Evolutionary conservation across 2,329 filamentous ascomycete genomes (phyloP).

Genomic region (Botrytis byssoidea): DNA sequence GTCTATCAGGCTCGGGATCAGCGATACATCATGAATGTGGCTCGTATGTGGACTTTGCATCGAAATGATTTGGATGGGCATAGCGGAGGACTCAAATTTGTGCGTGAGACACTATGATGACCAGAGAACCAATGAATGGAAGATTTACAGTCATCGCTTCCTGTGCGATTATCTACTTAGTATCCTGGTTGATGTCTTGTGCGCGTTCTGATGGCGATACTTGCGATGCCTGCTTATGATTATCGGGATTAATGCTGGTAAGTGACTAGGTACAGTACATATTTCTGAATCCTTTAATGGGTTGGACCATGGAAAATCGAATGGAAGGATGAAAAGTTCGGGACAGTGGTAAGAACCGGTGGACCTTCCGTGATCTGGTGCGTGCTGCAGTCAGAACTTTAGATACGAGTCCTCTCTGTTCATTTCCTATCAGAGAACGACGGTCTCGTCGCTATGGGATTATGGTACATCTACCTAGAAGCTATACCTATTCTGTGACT

Average conservation of each 20-base stretch:
- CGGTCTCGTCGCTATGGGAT: not conserved
- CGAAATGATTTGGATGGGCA: not conserved
- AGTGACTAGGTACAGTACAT: too few species aligned
- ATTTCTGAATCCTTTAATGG: not conserved
- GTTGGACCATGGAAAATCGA: too few species aligned
- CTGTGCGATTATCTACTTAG: not conserved
- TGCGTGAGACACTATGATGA: not conserved
- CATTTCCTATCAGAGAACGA: not conserved
- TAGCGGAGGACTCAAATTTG: not conserved
- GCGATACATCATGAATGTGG: not conserved
- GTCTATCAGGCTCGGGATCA: not conserved
- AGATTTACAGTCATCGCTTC: not conserved
- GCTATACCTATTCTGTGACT: too few species aligned
- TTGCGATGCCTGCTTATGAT: not conserved
- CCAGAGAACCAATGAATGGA: not conserved
- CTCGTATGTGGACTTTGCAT: not conserved
- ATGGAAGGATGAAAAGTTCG: not conserved
- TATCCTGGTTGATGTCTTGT: not conserved
- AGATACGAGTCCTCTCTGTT: not conserved
- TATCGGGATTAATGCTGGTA: not conserved
- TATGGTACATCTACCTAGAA: too few species aligned
- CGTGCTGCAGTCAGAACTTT: not conserved
- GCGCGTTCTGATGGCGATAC: not conserved
- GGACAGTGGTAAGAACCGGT: not conserved
- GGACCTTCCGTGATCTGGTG: not conserved